Base-by-base conservation (phyloP, 352 stramenopile species). In the Pythium phragmiticola region DNA sequence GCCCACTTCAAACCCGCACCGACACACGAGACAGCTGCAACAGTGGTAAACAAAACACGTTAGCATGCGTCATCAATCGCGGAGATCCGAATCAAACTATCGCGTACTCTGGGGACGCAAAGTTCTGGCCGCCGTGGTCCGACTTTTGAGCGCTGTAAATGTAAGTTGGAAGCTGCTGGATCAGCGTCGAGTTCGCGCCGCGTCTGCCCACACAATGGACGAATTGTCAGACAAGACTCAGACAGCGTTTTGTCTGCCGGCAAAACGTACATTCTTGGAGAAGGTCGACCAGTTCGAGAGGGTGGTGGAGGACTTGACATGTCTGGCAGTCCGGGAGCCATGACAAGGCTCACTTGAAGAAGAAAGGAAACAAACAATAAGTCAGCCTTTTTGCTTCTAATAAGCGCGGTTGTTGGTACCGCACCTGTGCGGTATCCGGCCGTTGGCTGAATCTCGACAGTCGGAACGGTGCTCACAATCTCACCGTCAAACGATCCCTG, bases 1-100 rank as follows among this genome's bases (percentile, higher is more conserved):
- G 39, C 91, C 91, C 12, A 86, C 69, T 63, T 84, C 72, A 57
- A 98, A 98, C 36, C 91, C 74, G 54, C 90, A 90, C 33, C 96
- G 83, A 69, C 94, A 98, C 30, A 98, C 95, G n/a, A 96, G 73
- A 63, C 94, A 98, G 42, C 84, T 97, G 23, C 30, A 72, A 26
- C 43, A 8, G 34, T 34, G 19, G 17, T 13, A 33, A 34, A 28
- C 12, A 34, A 26, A 33, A 19, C 8, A 26, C 2, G 43, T 49
- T n/a, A 60, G 39, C 14, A 49, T 28, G 45, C 23, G 19, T 36
- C 34, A n/a, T 49, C 34, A 48, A 23, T 46, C n/a, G 11, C 13
- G 30, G 19, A 16, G 36, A 23, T 17, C 11, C 46, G 16, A 51
- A 4, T 36, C 2, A 47, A 46, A 8, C 41, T 28, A 54, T 17